These are phyloP conservation scores for Fusarium sublunatum DNA, from an alignment of 2,329 filamentous ascomycete genomes.

Conservation along the genomic window DNA sequence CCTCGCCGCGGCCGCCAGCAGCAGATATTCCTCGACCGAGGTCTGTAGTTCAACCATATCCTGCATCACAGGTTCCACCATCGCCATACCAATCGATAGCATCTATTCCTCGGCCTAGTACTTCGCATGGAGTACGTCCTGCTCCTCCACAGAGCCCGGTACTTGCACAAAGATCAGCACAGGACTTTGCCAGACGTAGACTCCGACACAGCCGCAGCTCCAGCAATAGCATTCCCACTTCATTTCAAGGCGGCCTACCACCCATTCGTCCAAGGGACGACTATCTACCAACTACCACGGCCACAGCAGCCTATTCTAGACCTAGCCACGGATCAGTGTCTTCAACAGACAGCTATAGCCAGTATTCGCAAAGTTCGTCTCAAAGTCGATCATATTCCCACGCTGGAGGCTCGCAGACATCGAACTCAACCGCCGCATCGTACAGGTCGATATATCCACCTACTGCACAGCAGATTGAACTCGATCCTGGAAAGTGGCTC, in stretches of 20 bases:
- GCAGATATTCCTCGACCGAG: neutral
- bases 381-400: conserved; percentile 12
- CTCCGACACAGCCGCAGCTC: neutral
- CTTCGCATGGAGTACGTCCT: neutral
- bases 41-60: neutral
- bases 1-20: neutral
- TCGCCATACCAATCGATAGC: neutral
- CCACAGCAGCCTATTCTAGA: neutral
- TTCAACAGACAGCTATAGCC: neutral
- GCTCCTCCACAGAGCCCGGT: neutral
- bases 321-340: neutral
- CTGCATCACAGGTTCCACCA: neutral
- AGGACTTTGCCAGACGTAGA: no score
- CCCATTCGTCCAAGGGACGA: neutral
- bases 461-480: neutral
- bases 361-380: neutral
- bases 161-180: no score
- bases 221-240: neutral
- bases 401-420: neutral
- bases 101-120: neutral
- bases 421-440: conserved; percentile 8
- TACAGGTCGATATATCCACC: neutral
- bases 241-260: conserved; percentile 2
- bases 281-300: neutral
- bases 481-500: neutral